phyloP scores from a whole-genome alignment of 2,329 filamentous ascomycete genomes.

The Elsinoe perseae region DNA sequence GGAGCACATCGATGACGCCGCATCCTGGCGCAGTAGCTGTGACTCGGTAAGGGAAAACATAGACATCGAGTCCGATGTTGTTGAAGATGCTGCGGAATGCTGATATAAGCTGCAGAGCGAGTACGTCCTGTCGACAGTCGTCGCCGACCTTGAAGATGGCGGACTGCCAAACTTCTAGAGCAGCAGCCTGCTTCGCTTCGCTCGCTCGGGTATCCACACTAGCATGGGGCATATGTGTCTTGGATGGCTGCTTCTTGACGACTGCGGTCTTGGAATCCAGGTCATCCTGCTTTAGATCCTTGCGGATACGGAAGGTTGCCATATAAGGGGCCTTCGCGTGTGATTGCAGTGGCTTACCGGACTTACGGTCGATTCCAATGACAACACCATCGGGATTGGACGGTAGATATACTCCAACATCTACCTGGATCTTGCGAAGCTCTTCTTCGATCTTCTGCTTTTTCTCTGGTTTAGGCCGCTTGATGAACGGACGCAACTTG shows the following conservation, averaged over 20 bases:
- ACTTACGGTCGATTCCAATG: conserved; percentile 95
- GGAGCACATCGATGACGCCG: conserved; percentile 94
- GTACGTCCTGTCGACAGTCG: conserved; percentile 92
- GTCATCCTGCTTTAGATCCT: conserved; percentile 50
- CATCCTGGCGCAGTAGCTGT: conserved; percentile 95
- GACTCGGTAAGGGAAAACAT: conserved; percentile 93
- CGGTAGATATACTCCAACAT: conserved; percentile 93
- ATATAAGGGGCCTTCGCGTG: conserved; percentile 98
- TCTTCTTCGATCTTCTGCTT: conserved; percentile 99
- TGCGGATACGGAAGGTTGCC: conserved; percentile 96
- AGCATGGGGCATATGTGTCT: neutral
- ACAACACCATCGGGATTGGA: conserved; percentile 96
- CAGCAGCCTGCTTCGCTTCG: conserved; percentile 34
- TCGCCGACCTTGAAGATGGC: conserved; percentile 99
- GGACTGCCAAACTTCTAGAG: conserved; percentile 94
- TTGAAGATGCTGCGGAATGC: conserved; percentile 97
- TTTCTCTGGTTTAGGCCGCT: conserved; percentile 88
- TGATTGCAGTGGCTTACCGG: conserved; percentile 91
- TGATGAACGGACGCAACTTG: conserved; percentile 89
- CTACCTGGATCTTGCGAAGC: conserved; percentile 90
- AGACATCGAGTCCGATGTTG: conserved; percentile 88
- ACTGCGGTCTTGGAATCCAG: neutral
- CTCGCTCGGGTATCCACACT: conserved; percentile 5
- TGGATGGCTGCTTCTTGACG: conserved; percentile 6
- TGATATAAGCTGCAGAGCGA: conserved; percentile 95